Evolutionary conservation across 2,329 filamentous ascomycete species (phyloP), one percentile per base, ranked within the genome.

Genomic region (Remersonia thermophila): DNA sequence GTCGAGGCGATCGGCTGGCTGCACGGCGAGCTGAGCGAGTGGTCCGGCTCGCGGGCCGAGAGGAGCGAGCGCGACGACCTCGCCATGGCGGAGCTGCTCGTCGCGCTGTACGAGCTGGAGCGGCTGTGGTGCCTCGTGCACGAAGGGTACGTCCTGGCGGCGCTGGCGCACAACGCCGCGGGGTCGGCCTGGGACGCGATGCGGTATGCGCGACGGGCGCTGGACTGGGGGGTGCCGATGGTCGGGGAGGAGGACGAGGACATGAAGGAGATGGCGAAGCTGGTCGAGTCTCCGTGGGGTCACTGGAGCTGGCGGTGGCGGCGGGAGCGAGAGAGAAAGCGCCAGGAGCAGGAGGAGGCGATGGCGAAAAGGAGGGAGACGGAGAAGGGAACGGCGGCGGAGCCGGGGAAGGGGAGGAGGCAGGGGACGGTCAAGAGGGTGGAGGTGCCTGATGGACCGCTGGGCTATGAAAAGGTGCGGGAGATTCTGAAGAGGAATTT

Each of bases 261-360:
- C 38, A 51, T 61, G 15, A 5, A 38, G 16, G 56, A 58, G 42
- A 59, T 62, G 59, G 35, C 33, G 38, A 43, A 37, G 41, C 44
- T 62, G 30, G 55, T 48, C 0, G 43, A 44, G 12, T 52, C 62
- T 37, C 58, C 59, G 5, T 56, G 53, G 56, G 39, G 30, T 9
- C 60, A 62, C 47, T 61, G 58, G 59, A 60, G 53, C 42, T 62
- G 59, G 59, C 54, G 55, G 55, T 36, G 53, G 40, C 45, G 56
- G 44, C 54, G 48, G 11, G 52, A 46, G 38, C 38, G 18, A 27
- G 20, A 23, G 27, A 16, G 14, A 15, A 30, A 17, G 27, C 14
- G 14, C 10, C 42, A 36, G 13, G 28, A 38, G 2, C 15, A 32
- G 29, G 16, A 12, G 30, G 11, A n/a, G 17, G 13, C 7, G 14